Base-by-base conservation (phyloP, 2,329 filamentous ascomycete genomes). In the Diaporthe helianthi region DNA sequence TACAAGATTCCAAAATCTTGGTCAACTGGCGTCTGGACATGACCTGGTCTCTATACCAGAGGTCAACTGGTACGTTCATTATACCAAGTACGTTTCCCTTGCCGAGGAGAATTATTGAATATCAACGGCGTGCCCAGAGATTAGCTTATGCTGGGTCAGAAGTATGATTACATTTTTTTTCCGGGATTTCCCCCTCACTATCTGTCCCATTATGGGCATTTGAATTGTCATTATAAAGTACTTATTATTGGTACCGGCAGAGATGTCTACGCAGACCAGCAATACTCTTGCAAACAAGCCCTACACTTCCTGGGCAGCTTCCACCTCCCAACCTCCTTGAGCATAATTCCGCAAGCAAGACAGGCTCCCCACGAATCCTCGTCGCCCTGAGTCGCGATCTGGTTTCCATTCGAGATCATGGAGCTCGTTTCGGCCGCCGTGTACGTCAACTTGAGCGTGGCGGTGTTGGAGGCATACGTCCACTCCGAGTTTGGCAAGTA, bases 401-500 rank as follows among this genome's bases (percentile, higher is more conserved):
- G 71, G 29, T 75, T 76, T 0, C 82, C 82, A 71, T 83, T 83
- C 4, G 72, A 73, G 53, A 84, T 78, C 73, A 83, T 80, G 0
- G 70, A 76, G 12, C 75, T 72, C 10, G 78, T 79, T 74, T 80
- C 75, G 0, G 71, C 70, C 9, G 70, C 68, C 0, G 73, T 73
- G 71, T 82, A 83, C 63, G 76, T 69, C n/a, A 83, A 67, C 67
- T 81, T 19, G 33, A 69, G 15, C 24, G 74, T 80, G 1, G 76
- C 41, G 26, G 74, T 73, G 22, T 80, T 79, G 2, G 76, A 79
- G 6, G 75, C 72, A 64, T 75, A 79, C 0, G 71, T 79, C 67
- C 80, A 83, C 15, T 78, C 73, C 10, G 74, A 73, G 69, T 85
- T 85, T 1, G 83, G 84, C 46, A 85, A 70, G 65, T 79, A 83